These are phyloP conservation scores for Sisymbrium altissimum DNA, from an alignment of 345 rosid species.

Conservation along the genomic window DNA sequence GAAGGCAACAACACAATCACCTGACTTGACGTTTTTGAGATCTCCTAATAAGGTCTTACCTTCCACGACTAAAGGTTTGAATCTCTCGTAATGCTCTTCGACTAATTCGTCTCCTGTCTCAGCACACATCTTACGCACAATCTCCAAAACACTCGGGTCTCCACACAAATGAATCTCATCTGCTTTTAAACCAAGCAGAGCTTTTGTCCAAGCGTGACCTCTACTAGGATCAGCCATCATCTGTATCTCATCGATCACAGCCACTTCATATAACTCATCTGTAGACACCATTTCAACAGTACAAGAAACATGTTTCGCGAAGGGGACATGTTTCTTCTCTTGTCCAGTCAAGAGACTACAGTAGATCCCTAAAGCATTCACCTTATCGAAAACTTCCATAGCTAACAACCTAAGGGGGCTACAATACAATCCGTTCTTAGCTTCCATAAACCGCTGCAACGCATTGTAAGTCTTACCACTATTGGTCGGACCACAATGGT, in stretches of 20 bases:
- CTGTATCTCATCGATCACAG: slow-evolving; percentile 91
- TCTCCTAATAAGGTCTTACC: slow-evolving; percentile 83
- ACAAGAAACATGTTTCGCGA: slow-evolving; percentile 81
- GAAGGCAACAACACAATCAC: slow-evolving; percentile 92
- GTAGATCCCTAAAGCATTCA: slow-evolving; percentile 76
- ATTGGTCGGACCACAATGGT: slow-evolving; percentile 97
- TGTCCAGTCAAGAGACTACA: slow-evolving; percentile 93
- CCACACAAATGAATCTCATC: slow-evolving; percentile 98
- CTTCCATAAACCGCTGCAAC: slow-evolving; percentile 86
- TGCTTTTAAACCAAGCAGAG: slow-evolving; percentile 85
- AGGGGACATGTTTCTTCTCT: slow-evolving; percentile 78
- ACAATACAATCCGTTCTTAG: slow-evolving; percentile 81
- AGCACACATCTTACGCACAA: slow-evolving; percentile 74
- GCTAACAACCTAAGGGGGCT: slow-evolving; percentile 94
- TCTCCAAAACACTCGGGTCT: slow-evolving; percentile 81
- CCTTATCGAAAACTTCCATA: slow-evolving; percentile 99
- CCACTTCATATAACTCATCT: slow-evolving; percentile 76
- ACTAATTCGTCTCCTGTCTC: slow-evolving; percentile 87
- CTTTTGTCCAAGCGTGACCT: slow-evolving; percentile 94
- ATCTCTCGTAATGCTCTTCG: slow-evolving; percentile 81
- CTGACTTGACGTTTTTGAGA: slow-evolving; percentile 66
- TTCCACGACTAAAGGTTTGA: slow-evolving; percentile 84
- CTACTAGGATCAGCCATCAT: slow-evolving; percentile 75
- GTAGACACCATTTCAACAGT: slow-evolving; percentile 91
- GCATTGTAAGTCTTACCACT: slow-evolving; percentile 96